Percentiles rank a stretch among this genome's conserved stretches.
phyloP scores from a whole-genome alignment of 371 early-diverging fungal species.

The Circinella minor region DNA sequence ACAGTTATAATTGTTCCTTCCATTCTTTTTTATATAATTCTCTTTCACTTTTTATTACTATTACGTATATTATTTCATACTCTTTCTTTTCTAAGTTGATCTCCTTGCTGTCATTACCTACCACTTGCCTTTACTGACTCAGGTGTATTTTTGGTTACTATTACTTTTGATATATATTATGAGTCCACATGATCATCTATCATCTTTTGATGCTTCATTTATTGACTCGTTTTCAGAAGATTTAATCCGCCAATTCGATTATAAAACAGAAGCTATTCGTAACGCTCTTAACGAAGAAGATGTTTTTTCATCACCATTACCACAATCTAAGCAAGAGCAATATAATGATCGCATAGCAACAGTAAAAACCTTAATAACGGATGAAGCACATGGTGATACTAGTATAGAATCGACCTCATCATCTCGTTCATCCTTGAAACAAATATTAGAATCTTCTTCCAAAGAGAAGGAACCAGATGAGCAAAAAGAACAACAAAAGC shows the following conservation, averaged over 20 bases:
- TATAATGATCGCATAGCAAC: neutral
- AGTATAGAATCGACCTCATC: no score
- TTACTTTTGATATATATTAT: neutral
- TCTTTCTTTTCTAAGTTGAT: neutral
- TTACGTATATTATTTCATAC: neutral
- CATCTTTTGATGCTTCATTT: conserved; percentile 4
- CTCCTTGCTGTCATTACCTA: neutral
- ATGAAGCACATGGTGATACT: no score
- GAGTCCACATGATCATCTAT: conserved; percentile 11
- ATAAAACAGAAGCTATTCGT: conserved; percentile 13
- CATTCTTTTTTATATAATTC: conserved; percentile 5
- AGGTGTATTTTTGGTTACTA: neutral
- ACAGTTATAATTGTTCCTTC: no score
- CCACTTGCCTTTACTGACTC: neutral
- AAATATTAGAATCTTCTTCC: no score
- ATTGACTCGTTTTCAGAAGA: conserved; percentile 34
- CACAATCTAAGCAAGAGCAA: neutral
- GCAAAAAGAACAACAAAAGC: neutral
- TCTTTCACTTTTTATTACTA: neutral
- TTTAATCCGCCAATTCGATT: conserved; percentile 33
- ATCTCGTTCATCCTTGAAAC: neutral
- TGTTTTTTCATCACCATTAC: neutral
- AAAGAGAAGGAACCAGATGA: neutral
- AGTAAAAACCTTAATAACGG: no score
- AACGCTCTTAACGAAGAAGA: conserved; percentile 1